Percentiles rank a stretch among this genome's conserved stretches.
Evolutionary conservation across 768 basidiomycete species (phyloP).

Genomic region (Pulveroboletus sp.): DNA sequence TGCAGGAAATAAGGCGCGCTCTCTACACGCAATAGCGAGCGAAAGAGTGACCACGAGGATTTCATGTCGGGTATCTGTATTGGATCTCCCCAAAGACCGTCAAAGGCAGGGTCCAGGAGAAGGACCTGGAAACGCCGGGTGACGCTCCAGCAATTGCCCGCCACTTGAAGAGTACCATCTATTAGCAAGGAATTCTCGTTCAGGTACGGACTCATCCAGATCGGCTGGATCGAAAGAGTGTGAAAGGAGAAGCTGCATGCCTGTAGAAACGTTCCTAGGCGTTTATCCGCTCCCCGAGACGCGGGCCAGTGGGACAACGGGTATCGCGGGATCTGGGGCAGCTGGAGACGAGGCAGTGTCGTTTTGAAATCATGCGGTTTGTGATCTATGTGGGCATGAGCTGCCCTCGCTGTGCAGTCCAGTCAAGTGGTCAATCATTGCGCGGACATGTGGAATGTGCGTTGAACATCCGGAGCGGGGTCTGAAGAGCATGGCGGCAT

Average conservation of each 20-base stretch:
- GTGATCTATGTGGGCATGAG: constrained; percentile 22
- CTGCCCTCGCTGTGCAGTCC: constrained; percentile 23
- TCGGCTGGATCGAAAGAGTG: background rate
- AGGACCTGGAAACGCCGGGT: constrained; percentile 21
- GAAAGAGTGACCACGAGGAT: constrained; percentile 30
- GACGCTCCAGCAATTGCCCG: constrained; percentile 16
- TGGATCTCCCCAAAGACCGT: constrained; percentile 32
- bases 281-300: background rate
- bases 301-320: constrained; percentile 4
- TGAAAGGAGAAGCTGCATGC: constrained; percentile 1
- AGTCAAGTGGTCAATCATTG: constrained; percentile 25
- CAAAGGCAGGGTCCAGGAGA: constrained; percentile 21
- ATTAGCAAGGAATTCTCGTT: background rate
- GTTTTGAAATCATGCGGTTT: constrained; percentile 16
- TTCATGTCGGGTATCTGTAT: constrained; percentile 38
- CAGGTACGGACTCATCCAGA: background rate
- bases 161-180: constrained; percentile 9
- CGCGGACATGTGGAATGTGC: constrained; percentile 33
- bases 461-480: constrained; percentile 29
- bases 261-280: constrained; percentile 1
- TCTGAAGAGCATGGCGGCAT: constrained; percentile 22
- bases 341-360: constrained; percentile 17
- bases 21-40: constrained; percentile 34
- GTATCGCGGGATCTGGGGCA: constrained; percentile 8
- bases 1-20: constrained; percentile 31